phyloP scores from a whole-genome alignment of 2,329 filamentous ascomycete genomes.

The Paecilomyces fulvus region DNA sequence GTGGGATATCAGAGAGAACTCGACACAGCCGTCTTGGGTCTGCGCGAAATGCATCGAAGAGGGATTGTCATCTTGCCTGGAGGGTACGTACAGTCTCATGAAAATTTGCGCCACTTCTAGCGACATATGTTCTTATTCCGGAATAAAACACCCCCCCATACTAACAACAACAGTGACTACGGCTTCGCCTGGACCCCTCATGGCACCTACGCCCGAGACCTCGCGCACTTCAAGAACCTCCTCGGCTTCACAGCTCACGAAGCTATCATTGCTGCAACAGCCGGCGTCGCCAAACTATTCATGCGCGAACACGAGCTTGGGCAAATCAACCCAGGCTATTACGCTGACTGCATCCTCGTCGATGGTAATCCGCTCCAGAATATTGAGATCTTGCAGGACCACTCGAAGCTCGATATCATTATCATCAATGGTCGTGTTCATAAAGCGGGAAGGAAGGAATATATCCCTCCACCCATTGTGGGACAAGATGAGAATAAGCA shows the following conservation, averaged over 20 bases:
- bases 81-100: conserved; percentile 10
- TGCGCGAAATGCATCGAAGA: conserved; percentile 39
- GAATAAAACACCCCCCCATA: neutral
- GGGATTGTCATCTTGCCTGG: conserved; percentile 41
- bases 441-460: conserved; percentile 21
- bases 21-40: conserved; percentile 28
- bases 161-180: conserved; percentile 27
- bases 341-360: conserved; percentile 39
- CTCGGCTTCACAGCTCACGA: conserved; percentile 40
- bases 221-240: conserved; percentile 39
- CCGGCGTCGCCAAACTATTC: conserved; percentile 32
- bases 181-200: conserved; percentile 43
- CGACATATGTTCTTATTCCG: neutral
- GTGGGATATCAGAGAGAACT: conserved; percentile 39
- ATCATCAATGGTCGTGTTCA: conserved; percentile 42
- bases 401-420: conserved; percentile 37
- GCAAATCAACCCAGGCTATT: conserved; percentile 34
- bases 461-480: neutral
- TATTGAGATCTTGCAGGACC: conserved; percentile 36
- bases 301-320: conserved; percentile 31
- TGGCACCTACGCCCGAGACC: conserved; percentile 41
- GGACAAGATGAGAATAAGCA: conserved; percentile 6
- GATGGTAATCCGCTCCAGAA: conserved; percentile 39
- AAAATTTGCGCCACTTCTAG: neutral
- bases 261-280: conserved; percentile 37